A percentile compares a stretch with the other conserved stretches of the same genome.
Conservation (phyloP, 352 stramenopile species). For the Globisporangium spiculum region DNA sequence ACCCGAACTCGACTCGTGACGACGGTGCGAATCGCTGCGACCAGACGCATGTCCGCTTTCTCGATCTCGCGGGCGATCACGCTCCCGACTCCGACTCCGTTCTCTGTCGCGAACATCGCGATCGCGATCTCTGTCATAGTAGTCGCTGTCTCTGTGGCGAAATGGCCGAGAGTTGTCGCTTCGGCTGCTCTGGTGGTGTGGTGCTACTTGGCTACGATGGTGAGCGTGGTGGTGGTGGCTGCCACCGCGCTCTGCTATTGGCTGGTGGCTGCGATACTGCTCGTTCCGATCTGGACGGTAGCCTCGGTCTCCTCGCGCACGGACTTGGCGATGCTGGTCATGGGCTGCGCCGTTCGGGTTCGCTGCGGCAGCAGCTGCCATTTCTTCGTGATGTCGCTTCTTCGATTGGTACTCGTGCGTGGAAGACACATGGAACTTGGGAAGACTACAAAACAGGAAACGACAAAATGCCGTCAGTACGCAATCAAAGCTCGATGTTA, state of each 20-base stretch:
- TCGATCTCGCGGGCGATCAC: conserved; percentile 15
- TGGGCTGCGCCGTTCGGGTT: conserved; percentile 17
- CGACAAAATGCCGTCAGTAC: background rate
- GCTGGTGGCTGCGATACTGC: conserved; percentile 19
- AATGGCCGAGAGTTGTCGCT: conserved; percentile 3
- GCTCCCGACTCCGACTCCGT: conserved; percentile 22
- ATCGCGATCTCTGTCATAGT: conserved; percentile 26
- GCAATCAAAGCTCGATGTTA: background rate
- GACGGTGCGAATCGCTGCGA: conserved; percentile 7
- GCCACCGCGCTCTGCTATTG: background rate
- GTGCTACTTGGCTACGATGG: conserved; percentile 4
- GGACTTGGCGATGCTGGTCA: conserved; percentile 21
- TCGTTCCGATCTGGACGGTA: conserved; percentile 22
- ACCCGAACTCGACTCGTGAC: background rate
- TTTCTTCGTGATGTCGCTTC: conserved; percentile 80
- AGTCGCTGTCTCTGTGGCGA: conserved; percentile 22
- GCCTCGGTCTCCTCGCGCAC: conserved; percentile 10
- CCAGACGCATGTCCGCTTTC: conserved; percentile 9
- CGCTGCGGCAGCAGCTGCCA: conserved; percentile 42
- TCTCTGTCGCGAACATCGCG: conserved; percentile 16
- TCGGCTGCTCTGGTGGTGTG: conserved; percentile 14
- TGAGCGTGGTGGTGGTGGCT: conserved; percentile 10
- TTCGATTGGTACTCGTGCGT: conserved; percentile 87
- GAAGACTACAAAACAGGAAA: conserved; percentile 41
- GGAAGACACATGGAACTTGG: conserved; percentile 83